Conservation (phyloP, 352 stramenopile genomes). For the Phytophthora capsici region DNA sequence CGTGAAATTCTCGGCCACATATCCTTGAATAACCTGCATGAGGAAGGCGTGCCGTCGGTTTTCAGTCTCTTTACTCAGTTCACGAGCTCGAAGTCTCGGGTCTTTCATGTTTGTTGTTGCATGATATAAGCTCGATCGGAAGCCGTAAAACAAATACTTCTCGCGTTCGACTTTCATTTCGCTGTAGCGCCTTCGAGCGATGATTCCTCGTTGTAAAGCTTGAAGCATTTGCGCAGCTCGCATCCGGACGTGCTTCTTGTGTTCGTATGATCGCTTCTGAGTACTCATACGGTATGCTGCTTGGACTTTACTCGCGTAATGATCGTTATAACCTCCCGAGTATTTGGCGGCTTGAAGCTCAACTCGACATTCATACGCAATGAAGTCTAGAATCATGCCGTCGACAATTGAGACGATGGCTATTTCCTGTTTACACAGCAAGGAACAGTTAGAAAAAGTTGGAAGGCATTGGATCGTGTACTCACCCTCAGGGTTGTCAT, state of each 20-base stretch:
- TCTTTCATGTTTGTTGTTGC: slow-evolving; percentile 48
- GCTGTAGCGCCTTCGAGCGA: slow-evolving; percentile 53
- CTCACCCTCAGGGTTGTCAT: slow-evolving; percentile 46
- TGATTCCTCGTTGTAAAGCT: slow-evolving; percentile 70
- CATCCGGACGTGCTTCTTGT: slow-evolving; percentile 50
- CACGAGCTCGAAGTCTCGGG: slow-evolving; percentile 40
- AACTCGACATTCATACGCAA: slow-evolving; percentile 61
- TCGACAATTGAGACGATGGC: slow-evolving; percentile 59
- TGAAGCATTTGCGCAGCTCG: slow-evolving; percentile 70
- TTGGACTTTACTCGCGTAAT: slow-evolving; percentile 78
- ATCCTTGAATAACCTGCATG: slow-evolving; percentile 72
- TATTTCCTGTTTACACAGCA: slow-evolving; percentile 43
- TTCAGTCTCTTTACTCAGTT: slow-evolving; percentile 50
- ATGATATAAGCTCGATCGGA: slow-evolving; percentile 66
- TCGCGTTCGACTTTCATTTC: slow-evolving; percentile 67
- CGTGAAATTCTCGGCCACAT: slow-evolving; percentile 48
- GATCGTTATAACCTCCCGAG: slow-evolving; percentile 65
- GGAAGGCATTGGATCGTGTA: not conserved
- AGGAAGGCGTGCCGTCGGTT: slow-evolving; percentile 61
- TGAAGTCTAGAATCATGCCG: slow-evolving; percentile 64
- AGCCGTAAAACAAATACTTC: slow-evolving; percentile 67
- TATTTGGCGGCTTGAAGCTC: slow-evolving; percentile 62
- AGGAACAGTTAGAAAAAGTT: slow-evolving; percentile 1
- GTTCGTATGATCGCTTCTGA: slow-evolving; percentile 59
- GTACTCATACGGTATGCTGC: slow-evolving; percentile 73